Base-by-base conservation (phyloP, 164 flowering plant genomes). In the Malania oleifera region DNA sequence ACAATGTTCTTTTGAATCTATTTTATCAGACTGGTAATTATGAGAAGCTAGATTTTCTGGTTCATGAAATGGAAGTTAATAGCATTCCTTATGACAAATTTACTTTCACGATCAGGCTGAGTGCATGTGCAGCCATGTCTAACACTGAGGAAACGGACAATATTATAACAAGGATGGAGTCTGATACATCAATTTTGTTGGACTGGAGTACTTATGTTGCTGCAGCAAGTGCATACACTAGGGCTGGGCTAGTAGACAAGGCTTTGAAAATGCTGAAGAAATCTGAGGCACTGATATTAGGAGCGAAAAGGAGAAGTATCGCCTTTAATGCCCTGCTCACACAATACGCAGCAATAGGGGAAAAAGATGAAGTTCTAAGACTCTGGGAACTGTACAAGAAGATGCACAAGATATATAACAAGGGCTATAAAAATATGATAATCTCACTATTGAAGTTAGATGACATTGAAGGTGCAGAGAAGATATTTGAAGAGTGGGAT, bases 191-290 rank as follows among this genome's bases (percentile, higher is more conserved):
- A 0, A 7, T 49, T 23, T 10, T 11, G 11, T 25, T 64, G 5
- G 61, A 74, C 24, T 63, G 64, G 57, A 47, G 37, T 27, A 28
- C 49, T 5, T 74, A 67, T 34, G 20, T 44, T 2, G 39, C 57
- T 11, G 72, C 56, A 13, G 72, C 75, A n/a, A 59, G 54, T 52
- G 74, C 72, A 18, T 70, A 70, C 27, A 13, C 67, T 23, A 61
- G 43, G 44, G 64, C 61, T 41, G 75, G 70, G 14, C 8, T 26
- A 31, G 23, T 12, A 1, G 70, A 67, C 5, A 65, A 65, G 31
- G 72, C 72, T 18, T 22, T 52, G 23, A 29, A 9, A 24, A 39
- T 38, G 52, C 46, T 74, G 25, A 65, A 45, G 53, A 66, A 62
- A 53, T 38, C 57, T 11, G 74, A 74, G 63, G 29, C 53, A 27